A percentile compares a stretch with the other conserved stretches of the same genome.
Conservation (phyloP, 2,329 filamentous ascomycete genomes). For the Talaromyces sp. region DNA sequence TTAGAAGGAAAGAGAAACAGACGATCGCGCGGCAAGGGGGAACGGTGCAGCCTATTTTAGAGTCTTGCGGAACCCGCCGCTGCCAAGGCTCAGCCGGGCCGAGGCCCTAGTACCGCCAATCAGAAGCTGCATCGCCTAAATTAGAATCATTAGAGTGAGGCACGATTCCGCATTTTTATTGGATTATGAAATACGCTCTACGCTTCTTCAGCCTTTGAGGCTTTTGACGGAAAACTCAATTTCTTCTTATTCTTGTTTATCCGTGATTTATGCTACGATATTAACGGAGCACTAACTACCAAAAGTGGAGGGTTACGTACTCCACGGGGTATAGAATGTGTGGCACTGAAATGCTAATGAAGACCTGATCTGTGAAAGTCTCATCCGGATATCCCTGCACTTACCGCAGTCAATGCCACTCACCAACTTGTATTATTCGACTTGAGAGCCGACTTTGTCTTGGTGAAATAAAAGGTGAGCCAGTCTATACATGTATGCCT, state of each 20-base stretch:
- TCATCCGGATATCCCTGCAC: no score
- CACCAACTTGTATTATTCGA: no score
- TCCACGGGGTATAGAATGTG: no score
- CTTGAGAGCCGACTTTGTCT: no score
- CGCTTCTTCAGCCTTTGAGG: not conserved
- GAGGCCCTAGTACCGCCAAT: not conserved
- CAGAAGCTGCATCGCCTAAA: not conserved
- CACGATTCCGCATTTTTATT: not conserved
- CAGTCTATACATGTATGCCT: no score
- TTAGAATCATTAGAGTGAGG: not conserved
- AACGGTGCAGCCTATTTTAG: not conserved
- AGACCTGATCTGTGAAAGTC: no score
- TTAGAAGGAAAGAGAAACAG: not conserved
- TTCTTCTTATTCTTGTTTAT: not conserved
- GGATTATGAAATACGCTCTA: not conserved
- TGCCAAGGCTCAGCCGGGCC: not conserved
- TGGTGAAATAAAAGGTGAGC: no score
- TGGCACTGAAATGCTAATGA: no score
- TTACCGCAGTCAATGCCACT: no score
- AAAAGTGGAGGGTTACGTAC: no score
- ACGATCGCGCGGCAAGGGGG: not conserved
- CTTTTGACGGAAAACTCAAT: not conserved
- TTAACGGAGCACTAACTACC: no score
- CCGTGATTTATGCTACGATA: no score
- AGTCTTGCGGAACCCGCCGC: not conserved